These are phyloP conservation scores for Boechera divaricarpa DNA, from an alignment of 345 rosid genomes.

Conservation along the genomic window DNA sequence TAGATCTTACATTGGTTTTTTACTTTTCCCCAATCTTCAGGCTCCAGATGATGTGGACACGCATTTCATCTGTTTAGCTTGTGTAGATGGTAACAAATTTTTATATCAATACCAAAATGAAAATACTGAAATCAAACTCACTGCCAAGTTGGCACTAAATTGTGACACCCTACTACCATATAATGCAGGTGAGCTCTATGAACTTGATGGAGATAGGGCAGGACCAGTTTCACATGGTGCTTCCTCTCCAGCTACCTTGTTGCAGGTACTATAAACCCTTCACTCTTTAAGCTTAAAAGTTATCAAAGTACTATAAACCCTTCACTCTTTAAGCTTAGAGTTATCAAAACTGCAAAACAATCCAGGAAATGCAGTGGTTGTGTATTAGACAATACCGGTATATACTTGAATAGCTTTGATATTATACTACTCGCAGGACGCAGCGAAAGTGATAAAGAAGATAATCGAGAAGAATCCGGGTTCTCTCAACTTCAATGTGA, in stretches of 20 bases:
- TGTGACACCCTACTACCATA: neutral
- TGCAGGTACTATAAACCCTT: slow-evolving; percentile 56
- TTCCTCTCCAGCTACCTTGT: slow-evolving; percentile 66
- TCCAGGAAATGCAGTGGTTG: neutral
- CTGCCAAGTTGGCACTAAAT: slow-evolving; percentile 4
- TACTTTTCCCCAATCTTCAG: slow-evolving; percentile 47
- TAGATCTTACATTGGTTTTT: slow-evolving; percentile 16
- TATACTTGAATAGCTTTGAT: slow-evolving; percentile 2
- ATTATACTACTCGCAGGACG: slow-evolving; percentile 58
- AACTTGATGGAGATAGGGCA: slow-evolving; percentile 88
- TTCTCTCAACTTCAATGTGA: slow-evolving; percentile 82
- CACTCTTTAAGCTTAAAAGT: slow-evolving; percentile 1
- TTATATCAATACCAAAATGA: slow-evolving; percentile 8
- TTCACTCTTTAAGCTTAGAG: slow-evolving; percentile 6
- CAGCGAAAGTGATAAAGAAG: slow-evolving; percentile 68
- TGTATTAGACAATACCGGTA: neutral
- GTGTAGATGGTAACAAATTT: slow-evolving; percentile 67
- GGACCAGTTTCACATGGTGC: slow-evolving; percentile 79
- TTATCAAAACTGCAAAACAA: neutral
- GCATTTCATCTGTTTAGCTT: slow-evolving; percentile 85
- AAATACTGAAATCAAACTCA: neutral
- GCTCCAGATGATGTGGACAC: slow-evolving; percentile 70
- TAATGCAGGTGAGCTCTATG: slow-evolving; percentile 71
- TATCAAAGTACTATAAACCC: slow-evolving; percentile 41
- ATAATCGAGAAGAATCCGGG: slow-evolving; percentile 81